Base-by-base conservation (phyloP, 805 yeast species). In the Metschnikowia kofuensis region DNA sequence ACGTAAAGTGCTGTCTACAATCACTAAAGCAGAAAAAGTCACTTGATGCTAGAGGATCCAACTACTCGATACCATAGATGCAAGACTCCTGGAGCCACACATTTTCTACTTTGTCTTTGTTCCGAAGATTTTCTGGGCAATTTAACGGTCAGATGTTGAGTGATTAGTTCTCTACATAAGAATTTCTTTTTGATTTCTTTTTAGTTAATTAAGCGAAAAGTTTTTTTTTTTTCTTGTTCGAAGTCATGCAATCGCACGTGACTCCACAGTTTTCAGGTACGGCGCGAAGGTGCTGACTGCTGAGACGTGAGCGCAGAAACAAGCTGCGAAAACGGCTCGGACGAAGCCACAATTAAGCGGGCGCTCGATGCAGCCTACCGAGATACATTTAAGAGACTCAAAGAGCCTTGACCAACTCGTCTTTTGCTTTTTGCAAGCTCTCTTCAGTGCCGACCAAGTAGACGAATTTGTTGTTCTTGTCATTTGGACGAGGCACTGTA, bases 371-470 rank as follows among this genome's bases (percentile, higher is more conserved):
- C 32, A 30, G 13, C 32, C 5, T 21, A 21, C 21, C 21, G 21
- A 21, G 21, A 21, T 21, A 21, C 32, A 30, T 30, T 30, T 30
- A 9, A 30, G 32, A 30, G 32, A 21, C 21, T 32, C 16, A 46
- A 9, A 46, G 44, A 13, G 36, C 42, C 43, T 54, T 54, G 38
- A 37, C 28, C 41, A 56, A 44, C 30, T 44, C 48, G 35, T 40
- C 52, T 38, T 48, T 40, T 8, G 76, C 77, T 31, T 47, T 47
- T 30, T 59, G 55, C 58, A 87, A 77, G 50, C 79, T 77, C 40
- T 74, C 80, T 51, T 72, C 74, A 29, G 78, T 69, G 54, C 94
- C 95, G 57, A 79, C 78, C 55, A 87, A 65, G 59, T 75, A 76
- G 37, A 86, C 73, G 52, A 79, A 78, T 50, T 83, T 76, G 54